Base-by-base conservation (phyloP, 1,139 yeast species). In the Blastobotrys serpentis region DNA sequence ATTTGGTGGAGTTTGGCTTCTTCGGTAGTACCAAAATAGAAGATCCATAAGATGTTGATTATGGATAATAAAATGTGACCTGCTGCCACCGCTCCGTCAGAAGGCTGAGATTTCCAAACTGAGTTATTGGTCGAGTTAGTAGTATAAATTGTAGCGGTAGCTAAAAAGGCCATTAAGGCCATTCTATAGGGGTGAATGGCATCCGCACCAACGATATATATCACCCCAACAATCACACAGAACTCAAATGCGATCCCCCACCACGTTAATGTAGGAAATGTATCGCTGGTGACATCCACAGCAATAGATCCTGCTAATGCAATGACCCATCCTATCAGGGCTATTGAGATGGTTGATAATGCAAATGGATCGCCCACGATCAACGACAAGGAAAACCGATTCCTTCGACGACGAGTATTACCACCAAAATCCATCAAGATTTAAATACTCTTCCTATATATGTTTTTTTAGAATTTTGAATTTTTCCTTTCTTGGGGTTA, bases 171-270 rank as follows among this genome's bases (percentile, higher is more conserved):
- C 48, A 81, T 77, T 44, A 66, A 53, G 21, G 85, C 81, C 57
- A 78, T 72, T 54, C 86, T 79, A 70, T 92, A 88, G 55, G 81
- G 76, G 63, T 86, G 89, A 51, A 87, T 74, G 46, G 81, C 72
- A 66, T 86, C 84, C 60, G 79, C 78, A 49, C 83, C 75, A 59
- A 88, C 85, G 33, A 87, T 71, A 38, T 80, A 62, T 23, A 82
- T 68, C 44, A 89, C 74, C 30, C 77, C 67, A 5, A 73, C 56
- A 25, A 86, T 76, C 36, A 88, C 63, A 32, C 86, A 56, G 30
- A 89, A 72, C 69, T 92, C 82, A 62, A 82, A 92, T 5, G 86
- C 92, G n/a, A 92, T 69, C 2, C 96, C 96, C 98, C 98, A 92
- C 98, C 98, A 92, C 6, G 94, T 79, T 67, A 92, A 86, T 56